Evolutionary conservation across 768 basidiomycete species (phyloP).

Genomic region (Lactarius psammicola): DNA sequence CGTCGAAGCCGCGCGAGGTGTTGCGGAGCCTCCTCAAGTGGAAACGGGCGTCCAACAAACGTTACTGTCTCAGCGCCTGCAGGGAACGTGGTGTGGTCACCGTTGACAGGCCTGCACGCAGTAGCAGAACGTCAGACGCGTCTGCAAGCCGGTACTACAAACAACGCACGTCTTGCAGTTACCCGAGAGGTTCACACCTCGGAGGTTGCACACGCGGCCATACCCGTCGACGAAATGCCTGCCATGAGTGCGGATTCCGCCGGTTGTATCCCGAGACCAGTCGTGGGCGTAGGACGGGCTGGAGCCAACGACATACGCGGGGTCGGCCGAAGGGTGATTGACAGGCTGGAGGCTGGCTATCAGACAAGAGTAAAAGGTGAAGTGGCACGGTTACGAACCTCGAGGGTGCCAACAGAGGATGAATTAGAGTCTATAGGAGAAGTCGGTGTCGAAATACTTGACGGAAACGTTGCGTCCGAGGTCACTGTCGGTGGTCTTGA

Average conservation of each 20-base stretch:
- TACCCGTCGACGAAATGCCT: conserved; percentile 79
- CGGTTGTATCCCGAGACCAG: conserved; percentile 60
- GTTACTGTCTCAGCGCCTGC: conserved; percentile 61
- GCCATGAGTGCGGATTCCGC: conserved; percentile 61
- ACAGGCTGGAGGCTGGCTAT: conserved; percentile 15
- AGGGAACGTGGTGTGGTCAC: conserved; percentile 68
- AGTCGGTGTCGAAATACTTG: conserved; percentile 23
- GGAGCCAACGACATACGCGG: conserved; percentile 48
- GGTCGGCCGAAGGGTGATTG: conserved; percentile 49
- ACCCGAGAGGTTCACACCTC: conserved; percentile 87
- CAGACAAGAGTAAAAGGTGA: not conserved
- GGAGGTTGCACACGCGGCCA: conserved; percentile 74
- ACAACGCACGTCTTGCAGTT: conserved; percentile 70
- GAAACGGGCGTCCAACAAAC: conserved; percentile 90
- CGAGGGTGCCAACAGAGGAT: conserved; percentile 14
- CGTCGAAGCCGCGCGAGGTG: conserved; percentile 71
- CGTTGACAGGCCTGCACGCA: conserved; percentile 59
- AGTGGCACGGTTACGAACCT: conserved; percentile 1
- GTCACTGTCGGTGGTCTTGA: conserved; percentile 15
- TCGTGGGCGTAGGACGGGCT: conserved; percentile 62
- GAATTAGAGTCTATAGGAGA: conserved; percentile 22
- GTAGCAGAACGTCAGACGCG: conserved; percentile 20
- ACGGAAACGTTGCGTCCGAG: conserved; percentile 23
- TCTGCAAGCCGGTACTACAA: not conserved
- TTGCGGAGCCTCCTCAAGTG: conserved; percentile 81